Evolutionary conservation across 1,284 basidiomycete species (phyloP), one percentile per base, ranked within the genome.

Genomic region (Hemileccinum hortonii): DNA sequence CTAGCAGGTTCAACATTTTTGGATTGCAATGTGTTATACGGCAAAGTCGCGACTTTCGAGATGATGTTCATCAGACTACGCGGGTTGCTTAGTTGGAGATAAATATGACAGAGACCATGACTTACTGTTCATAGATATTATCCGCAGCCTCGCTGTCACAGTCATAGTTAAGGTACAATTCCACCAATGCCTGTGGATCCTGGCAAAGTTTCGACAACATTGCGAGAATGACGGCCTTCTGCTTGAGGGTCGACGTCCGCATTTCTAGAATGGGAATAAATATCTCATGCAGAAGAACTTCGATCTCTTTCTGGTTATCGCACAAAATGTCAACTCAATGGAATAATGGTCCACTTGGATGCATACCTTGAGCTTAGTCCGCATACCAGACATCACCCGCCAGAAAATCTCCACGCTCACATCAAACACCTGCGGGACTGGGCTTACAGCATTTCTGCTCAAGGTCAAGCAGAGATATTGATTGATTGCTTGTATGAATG

Each of bases 241-340:
- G 97, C 65, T 92, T 93, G 49, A 97, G 76, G 0, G 95, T 97
- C 11, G 96, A 93, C 19, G 91, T 98, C 63, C 90, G 87, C 95
- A 99, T 98, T 75, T 99, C 97, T 47, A 99, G 77, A 48, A 99
- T 98, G 2, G 97, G 97, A 54, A 99, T 86, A 76, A 99, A 99
- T 63, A 99, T 99, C 69, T 99, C 97, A 67, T 98, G 97, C 50
- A 99, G 73, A 32, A 99, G 78, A 36, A 99, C 95, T 71, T 98
- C 97, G 58, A 99, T 98, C 74, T 99, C 98, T 90, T 98, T 98
- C 92, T 94, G 65, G 39, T 54, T 33, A 19, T 43, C 30, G 41
- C 24, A 44, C 32, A 21, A 50, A 35, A 43, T 15, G 52, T 54
- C 32, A 58, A 45, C n/a, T 15, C 18, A 7, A 40, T 30, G 43